Percentiles rank a stretch among this genome's conserved stretches.
These are phyloP conservation scores for Hymenoscyphus fraxineus DNA, from an alignment of 2,329 filamentous ascomycete genomes.

Conservation along the genomic window DNA sequence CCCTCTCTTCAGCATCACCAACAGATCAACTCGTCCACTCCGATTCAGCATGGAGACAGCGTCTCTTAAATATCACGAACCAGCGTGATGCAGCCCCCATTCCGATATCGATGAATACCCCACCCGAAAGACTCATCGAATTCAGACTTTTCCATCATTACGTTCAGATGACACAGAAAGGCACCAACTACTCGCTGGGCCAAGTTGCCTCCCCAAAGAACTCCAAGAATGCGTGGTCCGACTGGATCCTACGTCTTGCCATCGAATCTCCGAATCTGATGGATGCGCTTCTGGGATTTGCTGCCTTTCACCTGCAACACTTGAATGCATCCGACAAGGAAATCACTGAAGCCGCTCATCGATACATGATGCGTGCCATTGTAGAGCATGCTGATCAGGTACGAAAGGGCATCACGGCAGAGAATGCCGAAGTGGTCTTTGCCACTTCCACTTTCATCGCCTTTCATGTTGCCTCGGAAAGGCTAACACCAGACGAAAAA, in stretches of 20 bases:
- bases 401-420: slow-evolving; percentile 51
- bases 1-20: slow-evolving; percentile 2
- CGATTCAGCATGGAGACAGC: not conserved
- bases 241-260: slow-evolving; percentile 54
- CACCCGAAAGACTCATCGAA: slow-evolving; percentile 41
- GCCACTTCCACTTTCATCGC: slow-evolving; percentile 59
- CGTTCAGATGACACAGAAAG: slow-evolving; percentile 45
- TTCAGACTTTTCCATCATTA: slow-evolving; percentile 61
- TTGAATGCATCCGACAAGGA: slow-evolving; percentile 50
- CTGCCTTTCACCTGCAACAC: slow-evolving; percentile 57
- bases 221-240: slow-evolving; percentile 51
- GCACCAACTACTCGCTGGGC: not conserved
- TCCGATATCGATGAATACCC: slow-evolving; percentile 15
- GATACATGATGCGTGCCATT: slow-evolving; percentile 58
- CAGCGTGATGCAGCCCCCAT: slow-evolving; percentile 19
- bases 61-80: not conserved
- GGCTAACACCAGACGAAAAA: slow-evolving; percentile 39
- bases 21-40: slow-evolving; percentile 3
- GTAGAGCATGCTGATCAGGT: slow-evolving; percentile 54
- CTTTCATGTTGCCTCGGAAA: slow-evolving; percentile 44
- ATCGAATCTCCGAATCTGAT: slow-evolving; percentile 55
- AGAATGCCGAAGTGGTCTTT: slow-evolving; percentile 58
- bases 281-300: slow-evolving; percentile 58
- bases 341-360: slow-evolving; percentile 55
- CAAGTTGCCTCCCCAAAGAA: slow-evolving; percentile 40